Base-by-base conservation (phyloP, 1,139 yeast genomes). In the Debaryomyces singareniensis region DNA sequence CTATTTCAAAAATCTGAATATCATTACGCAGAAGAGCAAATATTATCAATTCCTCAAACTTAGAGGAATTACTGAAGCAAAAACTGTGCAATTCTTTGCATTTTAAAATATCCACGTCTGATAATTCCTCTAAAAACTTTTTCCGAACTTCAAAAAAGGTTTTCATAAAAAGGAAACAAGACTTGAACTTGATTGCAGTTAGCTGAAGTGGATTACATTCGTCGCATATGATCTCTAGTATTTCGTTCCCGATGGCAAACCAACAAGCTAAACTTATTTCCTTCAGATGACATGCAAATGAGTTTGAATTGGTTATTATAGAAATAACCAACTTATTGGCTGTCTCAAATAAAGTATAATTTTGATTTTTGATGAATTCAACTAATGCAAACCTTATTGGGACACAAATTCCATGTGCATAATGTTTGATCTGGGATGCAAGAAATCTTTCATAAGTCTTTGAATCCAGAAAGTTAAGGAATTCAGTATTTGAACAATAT, bases 11-110 rank as follows among this genome's bases (percentile, higher is more conserved):
- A 30, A 72, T 67, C 29, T 74, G 78, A 27, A 71, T 60, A 35
- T 75, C 78, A 35, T 75, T 77, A 1, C 81, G 69, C 38, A 80
- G 69, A 20, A 78, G 52, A 3, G 72, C 61, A 27, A 75, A 51
- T 13, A 75, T 52, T 45, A 71, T 45, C 20, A 69, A 55, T 43
- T 69, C 66, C 49, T 77, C 78, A 39, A 51, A 51, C 33, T 55
- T 40, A 27, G 44, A 49, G 16, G 54, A 42, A 3, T 55, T 51
- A 9, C 43, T 47, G 3, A 39, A 33, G 34, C 58, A 43, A 25
- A 29, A 29, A 10, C 23, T 16, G 29, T 43, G 44, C 9, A 18
- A 18, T 4, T 49, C 47, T 34, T 38, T n/a, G 5, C 12, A 7
- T 15, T 31, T 21, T 4, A 21, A 25, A 5, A 52, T 44, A 3